Base-by-base conservation (phyloP, 208 protist species). In the Eutreptiella sp. region DNA sequence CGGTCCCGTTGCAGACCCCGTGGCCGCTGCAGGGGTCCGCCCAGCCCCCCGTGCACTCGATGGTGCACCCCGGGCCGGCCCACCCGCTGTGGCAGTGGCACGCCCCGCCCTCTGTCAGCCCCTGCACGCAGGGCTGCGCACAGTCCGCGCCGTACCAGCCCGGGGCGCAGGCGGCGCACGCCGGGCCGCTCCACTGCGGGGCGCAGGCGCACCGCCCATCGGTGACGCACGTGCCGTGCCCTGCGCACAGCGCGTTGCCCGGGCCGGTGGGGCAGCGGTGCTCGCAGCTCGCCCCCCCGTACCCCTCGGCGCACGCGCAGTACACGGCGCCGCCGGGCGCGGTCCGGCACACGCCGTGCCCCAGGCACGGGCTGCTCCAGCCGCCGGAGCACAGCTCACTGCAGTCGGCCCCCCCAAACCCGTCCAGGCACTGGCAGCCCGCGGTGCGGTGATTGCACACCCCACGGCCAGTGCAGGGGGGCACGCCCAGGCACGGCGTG, bases 211-310 rank as follows among this genome's bases (percentile, higher is more conserved):
- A 39, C 26, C 19, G 26, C 43, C 5, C 43, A 48, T 24, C 43
- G 43, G 9, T 24, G 43, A 21, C 16, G 43, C 26, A 48, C 43
- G 9, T 14, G 43, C 43, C 43, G 5, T 36, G 14, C 14, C 16
- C 48, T 5, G 48, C 58, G 16, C 11, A 64, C 7, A 63, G 26
- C 7, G 7, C 19, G 43, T 57, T 57, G 29, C 7, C 45, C 19
- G 23, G 11, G 5, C 58, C 58, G 7, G 26, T 27, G 9, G 58
- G 58, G 43, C 58, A 64, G 4, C 9, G 26, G 9, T 63, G 59
- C 21, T 62, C 5, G 43, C 58, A 64, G 11, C 5, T 19, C 9
- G 59, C 50, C 5, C 58, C 58, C 7, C 48, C 58, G 28, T 61
- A 64, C 4, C 58, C 58, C 7, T 5, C 9, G 29, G 5, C 16